phyloP scores from a whole-genome alignment of 2,329 filamentous ascomycete species.

The Alternaria sp. region DNA sequence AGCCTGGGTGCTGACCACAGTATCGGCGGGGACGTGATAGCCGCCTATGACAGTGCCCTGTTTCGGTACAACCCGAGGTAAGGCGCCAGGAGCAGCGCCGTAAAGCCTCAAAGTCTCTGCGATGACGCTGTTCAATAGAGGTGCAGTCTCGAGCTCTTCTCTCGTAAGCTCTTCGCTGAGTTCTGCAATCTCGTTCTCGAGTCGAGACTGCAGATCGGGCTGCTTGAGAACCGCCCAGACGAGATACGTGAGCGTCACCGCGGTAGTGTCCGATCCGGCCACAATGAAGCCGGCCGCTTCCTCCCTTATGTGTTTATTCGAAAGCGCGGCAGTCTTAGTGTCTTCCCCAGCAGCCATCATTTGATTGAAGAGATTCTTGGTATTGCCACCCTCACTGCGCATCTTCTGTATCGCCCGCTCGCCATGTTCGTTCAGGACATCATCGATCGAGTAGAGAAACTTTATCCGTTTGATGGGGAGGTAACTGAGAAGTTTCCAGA shows the following conservation, averaged over 20 bases:
- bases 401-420: constrained; percentile 23
- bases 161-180: constrained; percentile 23
- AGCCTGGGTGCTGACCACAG: constrained; percentile 47
- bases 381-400: constrained; percentile 18
- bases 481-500: constrained; percentile 23
- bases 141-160: constrained; percentile 36
- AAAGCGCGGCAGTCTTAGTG: constrained; percentile 29
- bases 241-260: constrained; percentile 42
- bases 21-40: constrained; percentile 45
- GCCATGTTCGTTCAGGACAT: constrained; percentile 16
- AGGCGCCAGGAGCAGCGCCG: constrained; percentile 42
- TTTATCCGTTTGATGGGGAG: background rate
- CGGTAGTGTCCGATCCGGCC: constrained; percentile 46
- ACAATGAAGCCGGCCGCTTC: constrained; percentile 43
- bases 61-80: constrained; percentile 45
- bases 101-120: constrained; percentile 50
- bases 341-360: constrained; percentile 21
- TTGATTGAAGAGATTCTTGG: constrained; percentile 23
- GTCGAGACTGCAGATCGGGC: constrained; percentile 20
- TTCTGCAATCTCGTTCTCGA: constrained; percentile 31
- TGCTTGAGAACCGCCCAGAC: constrained; percentile 41
- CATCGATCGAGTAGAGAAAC: constrained; percentile 13
- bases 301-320: constrained; percentile 33
- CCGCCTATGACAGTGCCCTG: constrained; percentile 43
- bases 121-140: constrained; percentile 46